Evolutionary conservation across 768 basidiomycete species (phyloP).

Genomic region (Clavaria fumosa): DNA sequence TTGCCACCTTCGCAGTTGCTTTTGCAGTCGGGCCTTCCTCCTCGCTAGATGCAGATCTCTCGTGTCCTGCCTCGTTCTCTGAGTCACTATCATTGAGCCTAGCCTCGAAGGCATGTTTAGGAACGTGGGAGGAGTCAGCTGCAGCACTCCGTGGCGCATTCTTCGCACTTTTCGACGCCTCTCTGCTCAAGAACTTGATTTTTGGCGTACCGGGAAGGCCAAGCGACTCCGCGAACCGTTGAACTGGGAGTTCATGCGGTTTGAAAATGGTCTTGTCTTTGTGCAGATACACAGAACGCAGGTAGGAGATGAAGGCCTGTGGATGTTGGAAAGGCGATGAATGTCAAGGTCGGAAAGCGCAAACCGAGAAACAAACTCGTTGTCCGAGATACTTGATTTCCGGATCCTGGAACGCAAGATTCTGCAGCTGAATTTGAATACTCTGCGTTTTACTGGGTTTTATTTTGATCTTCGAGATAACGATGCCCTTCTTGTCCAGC

Average conservation of each 20-base stretch:
- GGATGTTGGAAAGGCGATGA: not conserved
- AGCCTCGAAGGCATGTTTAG: constrained; percentile 11
- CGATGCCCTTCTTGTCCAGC: constrained; percentile 56
- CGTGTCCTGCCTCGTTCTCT: too few relatives aligned
- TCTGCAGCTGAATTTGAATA: constrained; percentile 81
- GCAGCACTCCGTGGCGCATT: constrained; percentile 43
- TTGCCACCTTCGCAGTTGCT: constrained; percentile 17
- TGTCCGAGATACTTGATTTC: constrained; percentile 97
- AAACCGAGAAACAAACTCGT: constrained; percentile 37
- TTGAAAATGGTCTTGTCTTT: constrained; percentile 92
- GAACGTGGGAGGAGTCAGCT: constrained; percentile 19
- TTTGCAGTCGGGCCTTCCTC: constrained; percentile 12
- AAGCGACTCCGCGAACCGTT: constrained; percentile 75
- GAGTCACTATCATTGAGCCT: constrained; percentile 11
- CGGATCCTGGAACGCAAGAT: constrained; percentile 84
- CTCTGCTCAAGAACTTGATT: constrained; percentile 69
- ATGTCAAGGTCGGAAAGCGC: not conserved
- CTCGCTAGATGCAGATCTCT: constrained; percentile 17
- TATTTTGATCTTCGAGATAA: constrained; percentile 72
- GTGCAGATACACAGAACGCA: constrained; percentile 84
- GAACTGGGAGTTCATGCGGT: constrained; percentile 62
- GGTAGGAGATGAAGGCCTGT: constrained; percentile 91
- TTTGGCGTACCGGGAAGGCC: constrained; percentile 92
- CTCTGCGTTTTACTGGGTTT: constrained; percentile 73
- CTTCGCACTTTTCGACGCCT: constrained; percentile 61